A percentile compares a stretch with the other conserved stretches of the same genome.
Evolutionary conservation across 2,329 filamentous ascomycete genomes (phyloP).

Genomic region (Pseudogymnoascus sp.): DNA sequence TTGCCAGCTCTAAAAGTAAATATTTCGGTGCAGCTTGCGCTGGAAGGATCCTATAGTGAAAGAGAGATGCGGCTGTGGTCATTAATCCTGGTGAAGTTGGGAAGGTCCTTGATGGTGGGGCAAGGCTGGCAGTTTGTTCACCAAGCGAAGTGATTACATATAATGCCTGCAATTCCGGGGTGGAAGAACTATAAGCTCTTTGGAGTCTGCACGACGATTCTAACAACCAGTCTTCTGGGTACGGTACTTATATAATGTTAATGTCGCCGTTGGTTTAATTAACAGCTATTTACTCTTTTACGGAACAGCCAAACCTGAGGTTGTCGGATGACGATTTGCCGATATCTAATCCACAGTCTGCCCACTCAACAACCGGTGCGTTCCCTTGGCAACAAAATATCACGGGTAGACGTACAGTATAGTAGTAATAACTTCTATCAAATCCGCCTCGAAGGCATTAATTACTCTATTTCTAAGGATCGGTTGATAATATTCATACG

Average conservation of each 20-base stretch:
- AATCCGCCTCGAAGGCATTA: neutral
- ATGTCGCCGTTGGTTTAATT: neutral
- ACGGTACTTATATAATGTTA: neutral
- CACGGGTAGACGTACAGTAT: neutral
- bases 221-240: neutral
- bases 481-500: neutral
- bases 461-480: constrained; percentile 4
- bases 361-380: neutral
- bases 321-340: constrained; percentile 2
- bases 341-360: neutral
- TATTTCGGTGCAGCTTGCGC: constrained; percentile 11
- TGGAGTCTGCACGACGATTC: neutral
- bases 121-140: constrained; percentile 8
- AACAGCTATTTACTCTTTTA: neutral
- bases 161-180: constrained; percentile 6
- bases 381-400: constrained; percentile 4
- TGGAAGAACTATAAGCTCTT: constrained; percentile 7
- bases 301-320: neutral
- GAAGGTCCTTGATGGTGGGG: constrained; percentile 8
- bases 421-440: neutral
- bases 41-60: constrained; percentile 5
- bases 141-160: constrained; percentile 10
- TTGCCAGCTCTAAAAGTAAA: constrained; percentile 3
- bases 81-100: constrained; percentile 9
- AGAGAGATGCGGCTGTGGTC: constrained; percentile 8